Base-by-base conservation (phyloP, 352 stramenopile genomes). In the Pythium phragmiticola region DNA sequence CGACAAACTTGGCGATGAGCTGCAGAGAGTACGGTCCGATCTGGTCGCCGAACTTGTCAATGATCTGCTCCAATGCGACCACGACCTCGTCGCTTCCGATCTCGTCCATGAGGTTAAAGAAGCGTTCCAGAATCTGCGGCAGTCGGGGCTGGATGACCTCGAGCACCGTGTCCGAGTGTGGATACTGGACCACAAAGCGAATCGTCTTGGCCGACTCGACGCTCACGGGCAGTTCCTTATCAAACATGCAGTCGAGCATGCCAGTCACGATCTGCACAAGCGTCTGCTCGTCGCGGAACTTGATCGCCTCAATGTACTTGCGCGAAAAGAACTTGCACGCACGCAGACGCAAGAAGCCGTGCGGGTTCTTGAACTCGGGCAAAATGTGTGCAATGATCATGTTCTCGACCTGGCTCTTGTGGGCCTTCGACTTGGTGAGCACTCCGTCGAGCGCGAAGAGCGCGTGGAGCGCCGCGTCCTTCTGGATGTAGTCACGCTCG, bases 11-110 rank as follows among this genome's bases (percentile, higher is more conserved):
- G 37, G 85, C 81, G 36, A 98, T 90, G 7, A 99, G 78, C 67
- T 97, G 87, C 36, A 98, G 66, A 41, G 96, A 96, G 63, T 96
- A 96, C 1, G 87, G 88, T 7, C 88, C 94, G 49, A 99, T 99
- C 72, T 98, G 90, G 43, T 98, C 94, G 1, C 93, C 94, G 77
- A 98, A 99, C 50, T 92, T 93, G 69, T 98, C 95, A 49, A 99
- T 97, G 59, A 99, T 98, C 43, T 98, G 80, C 63, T 96, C 84
- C 1, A 96, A 77, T 28, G 95, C 96, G 16, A 97, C 87, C 12
- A 98, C 93, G 28, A 99, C 96, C 76, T 98, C 95, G 73, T 99
- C 97, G 61, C 98, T 98, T n/a, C 96, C 96, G 64, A 99, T 98
- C 76, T 99, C 93, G 68, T 98, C 95, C 96, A 99, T 99, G 41